Evolutionary conservation across 2,329 filamentous ascomycete genomes (phyloP).

Genomic region (Zalaria obscura): DNA sequence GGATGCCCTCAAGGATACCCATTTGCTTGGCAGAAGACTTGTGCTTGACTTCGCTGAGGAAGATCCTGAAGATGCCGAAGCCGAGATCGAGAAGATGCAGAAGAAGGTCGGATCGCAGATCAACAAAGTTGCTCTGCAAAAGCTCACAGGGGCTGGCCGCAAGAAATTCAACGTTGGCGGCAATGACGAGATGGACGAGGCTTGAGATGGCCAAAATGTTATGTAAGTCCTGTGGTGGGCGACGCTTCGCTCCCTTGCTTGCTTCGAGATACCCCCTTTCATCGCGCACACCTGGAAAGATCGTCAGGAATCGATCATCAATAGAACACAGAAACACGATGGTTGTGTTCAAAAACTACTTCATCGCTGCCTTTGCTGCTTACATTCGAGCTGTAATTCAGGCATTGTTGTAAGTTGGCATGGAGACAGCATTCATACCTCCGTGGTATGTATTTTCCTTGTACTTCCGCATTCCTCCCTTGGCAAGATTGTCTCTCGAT

Average conservation of each 20-base stretch:
- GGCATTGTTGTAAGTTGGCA: background rate
- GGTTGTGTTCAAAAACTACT: too few species aligned
- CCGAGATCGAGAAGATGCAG: conserved; percentile 93
- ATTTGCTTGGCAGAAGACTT: conserved; percentile 77
- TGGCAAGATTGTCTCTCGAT: background rate
- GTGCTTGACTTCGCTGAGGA: conserved; percentile 85
- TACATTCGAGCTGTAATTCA: background rate
- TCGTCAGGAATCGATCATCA: background rate
- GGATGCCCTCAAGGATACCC: conserved; percentile 80
- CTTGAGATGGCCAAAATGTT: conserved; percentile 8
- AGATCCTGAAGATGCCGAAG: conserved; percentile 81
- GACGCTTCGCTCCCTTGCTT: conserved; percentile 5
- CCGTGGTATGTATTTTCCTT: background rate
- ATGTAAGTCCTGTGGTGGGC: conserved; percentile 2
- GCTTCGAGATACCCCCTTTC: background rate
- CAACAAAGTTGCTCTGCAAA: conserved; percentile 80
- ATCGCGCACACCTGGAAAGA: background rate
- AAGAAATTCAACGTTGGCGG: conserved; percentile 77
- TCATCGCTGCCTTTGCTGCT: too few species aligned
- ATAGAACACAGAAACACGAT: too few species aligned
- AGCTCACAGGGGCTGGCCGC: conserved; percentile 68
- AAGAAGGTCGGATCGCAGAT: conserved; percentile 85
- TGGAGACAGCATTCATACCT: background rate
- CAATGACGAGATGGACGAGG: conserved; percentile 42
- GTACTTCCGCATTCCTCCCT: conserved; percentile 4